Evolutionary conservation across 2,329 filamentous ascomycete genomes (phyloP).

Genomic region (Balansia obtecta): DNA sequence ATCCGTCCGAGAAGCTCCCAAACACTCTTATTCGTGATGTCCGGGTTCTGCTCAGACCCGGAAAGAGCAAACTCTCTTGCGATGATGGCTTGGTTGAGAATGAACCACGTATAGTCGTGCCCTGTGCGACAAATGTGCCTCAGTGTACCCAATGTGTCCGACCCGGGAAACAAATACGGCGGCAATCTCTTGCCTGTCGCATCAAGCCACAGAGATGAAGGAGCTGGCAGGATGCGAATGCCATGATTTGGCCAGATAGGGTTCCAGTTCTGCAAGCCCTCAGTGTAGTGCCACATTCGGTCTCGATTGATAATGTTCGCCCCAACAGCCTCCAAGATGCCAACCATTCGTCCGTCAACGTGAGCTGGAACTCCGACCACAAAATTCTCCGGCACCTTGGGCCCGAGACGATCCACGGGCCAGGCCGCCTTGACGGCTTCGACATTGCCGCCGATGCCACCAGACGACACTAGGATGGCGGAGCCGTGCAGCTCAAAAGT

Average conservation of each 20-base stretch:
- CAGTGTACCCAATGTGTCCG: constrained; percentile 44
- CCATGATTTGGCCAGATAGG: constrained; percentile 49
- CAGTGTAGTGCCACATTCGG: constrained; percentile 56
- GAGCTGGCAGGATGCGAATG: constrained; percentile 47
- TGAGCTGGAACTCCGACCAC: constrained; percentile 50
- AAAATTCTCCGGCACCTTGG: constrained; percentile 41
- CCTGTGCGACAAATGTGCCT: constrained; percentile 48
- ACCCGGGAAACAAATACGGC: constrained; percentile 42
- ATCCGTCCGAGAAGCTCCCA: constrained; percentile 38
- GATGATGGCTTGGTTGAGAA: constrained; percentile 45
- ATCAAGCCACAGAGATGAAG: constrained; percentile 51
- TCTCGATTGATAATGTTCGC: constrained; percentile 47
- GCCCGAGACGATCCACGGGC: constrained; percentile 44
- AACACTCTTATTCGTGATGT: constrained; percentile 44
- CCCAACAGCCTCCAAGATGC: constrained; percentile 38
- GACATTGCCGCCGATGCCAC: constrained; percentile 50
- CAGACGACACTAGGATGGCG: constrained; percentile 41
- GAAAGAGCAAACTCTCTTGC: constrained; percentile 50
- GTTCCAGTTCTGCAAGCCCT: constrained; percentile 49
- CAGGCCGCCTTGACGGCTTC: constrained; percentile 45
- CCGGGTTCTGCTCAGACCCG: constrained; percentile 51
- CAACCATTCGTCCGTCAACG: constrained; percentile 52
- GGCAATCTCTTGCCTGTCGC: constrained; percentile 46
- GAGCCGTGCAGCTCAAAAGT: constrained; percentile 41
- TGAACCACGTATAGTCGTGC: constrained; percentile 52